Evolutionary conservation across 2,329 filamentous ascomycete genomes (phyloP).

Genomic region (Fusarium sororula): DNA sequence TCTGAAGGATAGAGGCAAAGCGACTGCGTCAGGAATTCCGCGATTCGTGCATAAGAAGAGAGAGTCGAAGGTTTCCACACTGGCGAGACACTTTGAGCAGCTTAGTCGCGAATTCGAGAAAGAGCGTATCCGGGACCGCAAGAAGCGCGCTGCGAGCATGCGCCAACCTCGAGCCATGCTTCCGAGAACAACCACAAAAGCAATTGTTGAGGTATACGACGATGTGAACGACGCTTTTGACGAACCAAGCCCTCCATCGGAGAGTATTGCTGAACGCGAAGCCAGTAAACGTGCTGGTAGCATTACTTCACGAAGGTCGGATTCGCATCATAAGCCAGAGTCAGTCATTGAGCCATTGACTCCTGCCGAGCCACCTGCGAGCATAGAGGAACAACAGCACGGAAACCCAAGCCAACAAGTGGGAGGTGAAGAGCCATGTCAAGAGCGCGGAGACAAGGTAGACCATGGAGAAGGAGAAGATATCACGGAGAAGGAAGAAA

Average conservation of each 20-base stretch:
- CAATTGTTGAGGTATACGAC: constrained; percentile 94
- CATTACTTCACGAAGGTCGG: constrained; percentile 40
- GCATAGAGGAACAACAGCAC: constrained; percentile 35
- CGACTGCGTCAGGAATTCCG: constrained; percentile 81
- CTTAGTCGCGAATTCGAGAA: constrained; percentile 96
- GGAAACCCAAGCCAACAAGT: constrained; percentile 41
- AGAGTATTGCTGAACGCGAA: constrained; percentile 53
- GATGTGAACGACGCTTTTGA: constrained; percentile 93
- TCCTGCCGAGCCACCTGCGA: constrained; percentile 36
- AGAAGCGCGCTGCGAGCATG: constrained; percentile 80
- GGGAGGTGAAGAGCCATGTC: constrained; percentile 42
- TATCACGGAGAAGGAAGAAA: constrained; percentile 40
- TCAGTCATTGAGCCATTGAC: constrained; percentile 33
- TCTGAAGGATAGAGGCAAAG: constrained; percentile 68
- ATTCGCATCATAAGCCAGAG: constrained; percentile 36
- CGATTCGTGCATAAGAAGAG: constrained; percentile 82
- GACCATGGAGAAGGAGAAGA: constrained; percentile 31
- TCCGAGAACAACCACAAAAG: constrained; percentile 90
- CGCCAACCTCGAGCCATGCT: constrained; percentile 78
- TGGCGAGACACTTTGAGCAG: constrained; percentile 96
- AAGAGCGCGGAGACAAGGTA: constrained; percentile 30
- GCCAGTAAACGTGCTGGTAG: constrained; percentile 44
- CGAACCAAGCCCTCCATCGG: constrained; percentile 67
- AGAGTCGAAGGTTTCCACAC: constrained; percentile 83
- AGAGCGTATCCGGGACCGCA: constrained; percentile 86